Evolutionary conservation across 768 basidiomycete genomes (phyloP), one percentile per base, ranked within the genome.

Genomic region (Trametes coccinea): DNA sequence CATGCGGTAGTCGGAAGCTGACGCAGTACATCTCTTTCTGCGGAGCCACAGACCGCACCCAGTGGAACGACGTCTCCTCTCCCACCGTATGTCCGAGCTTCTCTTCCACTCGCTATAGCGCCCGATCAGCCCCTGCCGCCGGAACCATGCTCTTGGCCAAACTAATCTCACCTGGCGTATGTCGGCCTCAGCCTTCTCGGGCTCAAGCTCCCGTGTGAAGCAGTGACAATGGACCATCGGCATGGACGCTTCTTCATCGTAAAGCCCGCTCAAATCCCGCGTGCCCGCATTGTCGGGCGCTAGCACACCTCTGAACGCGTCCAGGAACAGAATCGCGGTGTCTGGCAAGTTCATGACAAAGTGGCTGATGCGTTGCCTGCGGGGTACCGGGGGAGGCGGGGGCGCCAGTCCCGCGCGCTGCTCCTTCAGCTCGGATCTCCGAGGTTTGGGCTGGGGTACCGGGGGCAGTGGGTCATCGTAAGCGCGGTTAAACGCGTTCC

Each of bases 331-430:
- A 56, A 98, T 85, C 0, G 95, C 97, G 29, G 89, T 88, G 66
- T 93, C 94, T 2, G 97, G 97, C 17, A 99, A 80, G 74, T 99
- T 99, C 95, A 99, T 96, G n/a, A 97, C 89, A 70, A 93, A 95
- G 71, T 97, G 96, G 11, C 85, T 76, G 65, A 97, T 85, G 46
- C 81, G 76, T 57, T 74, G 78, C 60, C 90, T 84, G 40, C 78
- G 72, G 7, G 73, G 76, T 46, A 54, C 57, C 3, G 63, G 22
- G 17, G 59, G 65, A 31, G 60, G 60, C n/a, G 44, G 43, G 3
- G 62, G 16, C 34, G 62, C 13, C 22, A 43, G 8, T 41, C 54
- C 54, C 60, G 75, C 40, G 50, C 66, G 71, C 74, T 75, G 69
- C 77, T 81, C 74, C 80, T 83, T 73, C 72, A 71, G 70, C 74